Evolutionary conservation across 352 stramenopile genomes (phyloP), one percentile per base, ranked within the genome.

Genomic region (Phytophthora cactorum): DNA sequence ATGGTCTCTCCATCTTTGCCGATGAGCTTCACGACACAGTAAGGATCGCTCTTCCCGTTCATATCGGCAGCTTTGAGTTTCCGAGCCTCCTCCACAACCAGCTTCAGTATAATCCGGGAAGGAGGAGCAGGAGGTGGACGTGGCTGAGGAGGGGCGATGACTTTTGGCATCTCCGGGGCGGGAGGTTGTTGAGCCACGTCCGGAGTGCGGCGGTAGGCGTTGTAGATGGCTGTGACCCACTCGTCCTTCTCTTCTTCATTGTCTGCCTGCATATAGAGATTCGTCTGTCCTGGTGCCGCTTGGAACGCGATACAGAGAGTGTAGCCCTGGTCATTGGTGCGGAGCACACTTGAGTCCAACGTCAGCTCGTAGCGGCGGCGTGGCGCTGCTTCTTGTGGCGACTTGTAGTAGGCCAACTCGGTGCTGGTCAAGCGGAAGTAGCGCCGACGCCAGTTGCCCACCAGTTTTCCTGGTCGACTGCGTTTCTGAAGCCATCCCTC

Each of bases 401-500:
- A 68, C 41, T 79, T 59, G 57, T 75, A 89, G 70, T 93, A 93
- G 59, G 84, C 49, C n/a, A 93, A 57, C 64, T 89, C 79, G 31
- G 78, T 80, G 22, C 72, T 55, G 27, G 77, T 85, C 43, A 93
- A 71, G n/a, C 82, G 83, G 58, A 93, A 91, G 72, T 91, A 93
- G 29, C 84, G 72, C 10, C 77, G 71, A 31, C 84, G 75, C 74
- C 84, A 93, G 50, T 84, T 87, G 10, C 59, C 49, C 28, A 87
- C 52, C 31, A 87, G 29, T 32, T 61, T 72, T 47, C 66, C 63
- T 27, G 61, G 49, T 27, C 75, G 77, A 39, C 82, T 91, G 56
- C 80, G 83, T 64, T 93, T 93, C 59, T 75, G 78, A 34, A 93
- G 70, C 61, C 79, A 93, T 43, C 84, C 84, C 68, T 93, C 84